Percentiles rank a stretch among this genome's conserved stretches.
Evolutionary conservation across 202 grass and related monocot species (phyloP).

Genomic region (Musa balbisiana): DNA sequence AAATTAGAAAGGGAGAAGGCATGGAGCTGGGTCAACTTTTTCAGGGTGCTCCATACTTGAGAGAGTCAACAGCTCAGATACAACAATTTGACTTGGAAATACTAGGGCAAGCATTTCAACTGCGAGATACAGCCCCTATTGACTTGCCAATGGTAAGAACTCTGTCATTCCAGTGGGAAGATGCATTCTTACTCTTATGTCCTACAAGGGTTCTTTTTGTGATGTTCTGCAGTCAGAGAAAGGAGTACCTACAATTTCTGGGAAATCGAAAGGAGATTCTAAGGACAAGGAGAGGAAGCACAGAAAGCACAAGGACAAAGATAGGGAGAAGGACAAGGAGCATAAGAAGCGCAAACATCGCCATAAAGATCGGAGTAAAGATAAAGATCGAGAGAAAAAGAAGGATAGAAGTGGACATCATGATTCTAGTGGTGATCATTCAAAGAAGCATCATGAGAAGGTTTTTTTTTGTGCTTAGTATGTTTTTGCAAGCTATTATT

Average conservation of each 20-base stretch:
- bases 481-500: not conserved
- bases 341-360: constrained; percentile 13
- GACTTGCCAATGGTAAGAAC: constrained; percentile 5
- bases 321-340: constrained; percentile 11
- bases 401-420: constrained; percentile 12
- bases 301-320: constrained; percentile 14
- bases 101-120: constrained; percentile 14
- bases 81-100: constrained; percentile 7
- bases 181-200: no score
- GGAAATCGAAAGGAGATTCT: not conserved
- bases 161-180: no score
- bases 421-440: constrained; percentile 5
- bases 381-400: constrained; percentile 14
- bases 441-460: constrained; percentile 11
- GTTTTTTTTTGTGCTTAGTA: not conserved
- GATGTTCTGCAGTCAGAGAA: not conserved
- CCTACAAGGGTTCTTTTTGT: not conserved
- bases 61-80: not conserved
- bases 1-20: constrained; percentile 15
- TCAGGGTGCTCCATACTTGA: not conserved
- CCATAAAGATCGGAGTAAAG: constrained; percentile 8
- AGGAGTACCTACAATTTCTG: constrained; percentile 4
- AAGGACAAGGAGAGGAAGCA: constrained; percentile 14
- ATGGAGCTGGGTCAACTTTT: constrained; percentile 10
- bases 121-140: constrained; percentile 6